phyloP scores from a whole-genome alignment of 371 early-diverging fungal species.

The Apophysomyces elegans region DNA sequence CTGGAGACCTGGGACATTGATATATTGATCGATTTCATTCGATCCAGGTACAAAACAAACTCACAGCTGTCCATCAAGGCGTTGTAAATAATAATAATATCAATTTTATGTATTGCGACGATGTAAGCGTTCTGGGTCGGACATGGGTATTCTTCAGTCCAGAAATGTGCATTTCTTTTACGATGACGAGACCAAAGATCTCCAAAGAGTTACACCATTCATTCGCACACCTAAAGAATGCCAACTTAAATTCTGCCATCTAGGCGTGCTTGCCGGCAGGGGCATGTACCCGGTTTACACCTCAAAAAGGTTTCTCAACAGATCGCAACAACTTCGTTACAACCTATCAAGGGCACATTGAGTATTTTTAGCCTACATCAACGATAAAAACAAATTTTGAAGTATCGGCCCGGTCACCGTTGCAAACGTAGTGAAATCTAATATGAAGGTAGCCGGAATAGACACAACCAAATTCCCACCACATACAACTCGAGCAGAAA shows the following conservation, averaged over 20 bases:
- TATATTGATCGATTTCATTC: background rate
- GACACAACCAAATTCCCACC: constrained; percentile 11
- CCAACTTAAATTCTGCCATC: constrained; percentile 11
- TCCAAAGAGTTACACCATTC: background rate
- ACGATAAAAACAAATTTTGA: background rate
- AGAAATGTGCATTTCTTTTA: constrained; percentile 15
- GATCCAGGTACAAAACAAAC: background rate
- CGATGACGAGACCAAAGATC: background rate
- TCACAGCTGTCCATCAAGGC: background rate
- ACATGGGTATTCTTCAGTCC: constrained; percentile 23
- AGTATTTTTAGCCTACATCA: background rate
- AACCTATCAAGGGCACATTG: background rate
- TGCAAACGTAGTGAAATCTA: constrained; percentile 11
- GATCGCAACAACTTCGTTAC: background rate
- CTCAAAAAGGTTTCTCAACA: constrained; percentile 6
- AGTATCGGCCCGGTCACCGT: background rate
- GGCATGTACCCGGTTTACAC: constrained; percentile 16
- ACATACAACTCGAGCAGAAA: constrained; percentile 10
- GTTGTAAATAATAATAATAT: constrained; percentile 23
- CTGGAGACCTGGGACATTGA: background rate
- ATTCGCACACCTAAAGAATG: constrained; percentile 22
- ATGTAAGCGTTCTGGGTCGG: constrained; percentile 29
- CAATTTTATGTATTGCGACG: constrained; percentile 16
- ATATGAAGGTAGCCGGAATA: constrained; percentile 8
- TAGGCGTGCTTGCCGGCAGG: constrained; percentile 6